Percentiles rank a stretch among this genome's conserved stretches.
Conservation (phyloP, 2,329 filamentous ascomycete species). For the Colletotrichum caudatum region DNA sequence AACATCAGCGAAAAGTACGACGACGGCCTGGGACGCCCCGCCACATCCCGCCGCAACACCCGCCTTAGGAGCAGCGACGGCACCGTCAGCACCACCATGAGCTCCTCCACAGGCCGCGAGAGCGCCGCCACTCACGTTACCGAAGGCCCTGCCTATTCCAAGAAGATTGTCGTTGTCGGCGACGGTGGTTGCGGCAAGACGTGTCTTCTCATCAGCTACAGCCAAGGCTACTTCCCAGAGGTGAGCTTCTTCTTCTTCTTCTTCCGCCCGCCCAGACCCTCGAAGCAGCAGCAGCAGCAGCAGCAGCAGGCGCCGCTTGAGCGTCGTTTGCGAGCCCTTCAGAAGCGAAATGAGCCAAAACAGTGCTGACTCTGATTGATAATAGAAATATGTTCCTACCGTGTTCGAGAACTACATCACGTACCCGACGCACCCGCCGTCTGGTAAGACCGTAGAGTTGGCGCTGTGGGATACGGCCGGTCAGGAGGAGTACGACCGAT, state of each 20-base stretch:
- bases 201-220: conserved; percentile 97
- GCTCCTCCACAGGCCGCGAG: conserved; percentile 79
- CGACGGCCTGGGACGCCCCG: conserved; percentile 45
- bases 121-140: conserved; percentile 88
- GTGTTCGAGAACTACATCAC: conserved; percentile 99
- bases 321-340: background rate
- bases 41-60: conserved; percentile 57
- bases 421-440: conserved; percentile 87
- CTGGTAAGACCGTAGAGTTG: conserved; percentile 94
- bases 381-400: conserved; percentile 98
- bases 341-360: conserved; percentile 22
- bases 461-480: conserved; percentile 98
- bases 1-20: conserved; percentile 57
- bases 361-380: conserved; percentile 29
- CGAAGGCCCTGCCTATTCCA: conserved; percentile 92
- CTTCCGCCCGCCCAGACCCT: background rate
- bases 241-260: conserved; percentile 59
- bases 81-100: conserved; percentile 87
- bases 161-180: conserved; percentile 99
- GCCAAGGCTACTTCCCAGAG: conserved; percentile 98
- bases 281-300: background rate
- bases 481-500: conserved; percentile 97
- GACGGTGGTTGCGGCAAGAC: conserved; percentile 99
- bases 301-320: background rate
- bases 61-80: conserved; percentile 84